phyloP scores from a whole-genome alignment of 108 stramenopile genomes.

The Aurantiochytrium sp. region DNA sequence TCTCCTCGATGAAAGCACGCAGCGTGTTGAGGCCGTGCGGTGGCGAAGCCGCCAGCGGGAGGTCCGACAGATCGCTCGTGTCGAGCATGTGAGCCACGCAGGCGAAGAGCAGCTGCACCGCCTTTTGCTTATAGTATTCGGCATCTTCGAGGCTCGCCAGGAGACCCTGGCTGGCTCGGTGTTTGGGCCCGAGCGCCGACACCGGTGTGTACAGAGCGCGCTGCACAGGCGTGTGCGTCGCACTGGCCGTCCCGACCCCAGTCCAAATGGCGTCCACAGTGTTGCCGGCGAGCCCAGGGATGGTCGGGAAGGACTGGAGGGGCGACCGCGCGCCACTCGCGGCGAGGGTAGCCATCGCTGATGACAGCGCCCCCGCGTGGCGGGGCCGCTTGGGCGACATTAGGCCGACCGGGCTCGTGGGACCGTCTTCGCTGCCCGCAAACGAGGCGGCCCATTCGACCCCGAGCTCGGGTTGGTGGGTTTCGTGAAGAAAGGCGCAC shows the following conservation, averaged over 20 bases:
- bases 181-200: neutral
- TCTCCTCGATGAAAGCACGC: neutral
- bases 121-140: neutral
- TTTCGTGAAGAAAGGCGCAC: neutral
- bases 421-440: neutral
- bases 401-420: no score
- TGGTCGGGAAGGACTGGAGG: neutral
- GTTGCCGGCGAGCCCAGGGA: neutral
- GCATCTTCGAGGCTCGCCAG: neutral
- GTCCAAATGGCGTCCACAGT: no score
- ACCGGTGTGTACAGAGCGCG: neutral
- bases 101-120: neutral
- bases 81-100: neutral
- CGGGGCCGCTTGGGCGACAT: neutral
- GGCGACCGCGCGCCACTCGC: neutral
- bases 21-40: neutral
- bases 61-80: neutral
- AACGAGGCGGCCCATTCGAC: neutral
- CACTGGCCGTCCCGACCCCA: neutral
- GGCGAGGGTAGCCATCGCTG: neutral
- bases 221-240: neutral
- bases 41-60: neutral
- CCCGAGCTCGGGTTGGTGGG: neutral
- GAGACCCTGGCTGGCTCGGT: neutral
- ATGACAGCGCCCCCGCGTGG: neutral